Base-by-base conservation (phyloP, 768 basidiomycete species). In the Rhodotorula kratochvilovae region DNA sequence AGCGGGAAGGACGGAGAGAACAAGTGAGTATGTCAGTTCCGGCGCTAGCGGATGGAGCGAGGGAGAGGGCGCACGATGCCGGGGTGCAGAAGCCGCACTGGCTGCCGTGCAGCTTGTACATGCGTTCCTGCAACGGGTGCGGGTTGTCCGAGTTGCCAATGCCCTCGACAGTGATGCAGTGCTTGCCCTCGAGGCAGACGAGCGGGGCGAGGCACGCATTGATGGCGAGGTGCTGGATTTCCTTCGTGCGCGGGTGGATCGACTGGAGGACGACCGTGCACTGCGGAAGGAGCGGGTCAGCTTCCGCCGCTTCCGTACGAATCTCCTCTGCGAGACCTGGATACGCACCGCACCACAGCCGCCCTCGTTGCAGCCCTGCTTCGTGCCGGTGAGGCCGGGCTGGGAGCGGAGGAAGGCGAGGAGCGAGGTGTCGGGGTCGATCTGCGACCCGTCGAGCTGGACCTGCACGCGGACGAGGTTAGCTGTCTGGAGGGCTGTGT, bases 191-290 rank as follows among this genome's bases (percentile, higher is more conserved):
- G 21, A 77, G 71, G 16, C 61, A 59, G 54, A 76, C 60, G 25
- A 78, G 68, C 2, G 78, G 78, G 31, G 76, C 73, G 17, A 78
- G 66, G 50, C 78, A 78, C 4, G 78, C 76, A 61, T 78, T 78
- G 65, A 77, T 66, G 21, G 73, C 67, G 27, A 66, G 64, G 63
- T 78, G 77, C 23, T 57, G 51, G 46, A 68, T 42, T 16, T 50
- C 13, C 25, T 57, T 51, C 0, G 63, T 61, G n/a, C 42, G 54
- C 17, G 68, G 64, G 55, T 62, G 53, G 57, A 64, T 60, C 25
- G 50, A 42, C 53, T 70, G 72, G 51, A 63, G 15, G 16, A 57
- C 55, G 46, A 66, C 64, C 39, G 53, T 62, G 29, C 62, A 70
- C 25, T 46, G 45, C 45, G 45, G 13, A 35, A 48, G 39, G 43